A percentile compares a stretch with the other conserved stretches of the same genome.
These are phyloP conservation scores for Teunomyces funiuensis DNA, from an alignment of 805 yeast genomes.

Conservation along the genomic window DNA sequence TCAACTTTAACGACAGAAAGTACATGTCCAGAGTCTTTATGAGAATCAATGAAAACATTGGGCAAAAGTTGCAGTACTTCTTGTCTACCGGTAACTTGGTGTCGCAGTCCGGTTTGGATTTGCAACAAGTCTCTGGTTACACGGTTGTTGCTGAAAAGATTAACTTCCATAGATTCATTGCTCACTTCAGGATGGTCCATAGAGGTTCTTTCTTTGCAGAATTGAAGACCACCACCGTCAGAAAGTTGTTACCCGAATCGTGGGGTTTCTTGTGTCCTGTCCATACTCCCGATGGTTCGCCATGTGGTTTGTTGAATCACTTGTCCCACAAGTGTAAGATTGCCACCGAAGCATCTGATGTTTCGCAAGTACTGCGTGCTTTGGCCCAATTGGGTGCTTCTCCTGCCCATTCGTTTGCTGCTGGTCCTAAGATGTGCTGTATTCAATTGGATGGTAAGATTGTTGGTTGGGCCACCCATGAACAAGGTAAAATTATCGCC, in stretches of 20 bases:
- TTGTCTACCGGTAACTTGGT: slow-evolving; percentile 96
- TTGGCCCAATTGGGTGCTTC: slow-evolving; percentile 76
- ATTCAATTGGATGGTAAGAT: slow-evolving; percentile 92
- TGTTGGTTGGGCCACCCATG: slow-evolving; percentile 92
- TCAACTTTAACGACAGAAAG: slow-evolving; percentile 79
- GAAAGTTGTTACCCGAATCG: slow-evolving; percentile 94
- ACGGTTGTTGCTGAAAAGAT: slow-evolving; percentile 99
- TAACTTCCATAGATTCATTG: slow-evolving; percentile 92
- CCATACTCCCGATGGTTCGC: slow-evolving; percentile 99
- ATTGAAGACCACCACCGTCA: slow-evolving; percentile 93
- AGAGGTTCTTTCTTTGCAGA: slow-evolving; percentile 99
- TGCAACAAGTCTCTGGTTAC: slow-evolving; percentile 97
- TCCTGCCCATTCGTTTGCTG: slow-evolving; percentile 75
- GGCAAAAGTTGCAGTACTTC: slow-evolving; percentile 91
- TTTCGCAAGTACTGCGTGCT: slow-evolving; percentile 63
- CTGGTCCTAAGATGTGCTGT: slow-evolving; percentile 86
- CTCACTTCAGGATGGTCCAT: slow-evolving; percentile 99
- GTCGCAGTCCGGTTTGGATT: slow-evolving; percentile 94
- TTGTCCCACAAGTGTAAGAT: slow-evolving; percentile 92
- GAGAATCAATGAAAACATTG: slow-evolving; percentile 89
- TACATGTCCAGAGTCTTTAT: slow-evolving; percentile 77
- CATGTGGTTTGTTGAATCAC: slow-evolving; percentile 97
- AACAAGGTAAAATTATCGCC: slow-evolving; percentile 81
- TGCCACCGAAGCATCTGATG: slow-evolving; percentile 75
- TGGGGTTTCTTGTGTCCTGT: slow-evolving; percentile 99